phyloP scores from a whole-genome alignment of 2,329 filamentous ascomycete species.

The Exophiala mesophila region DNA sequence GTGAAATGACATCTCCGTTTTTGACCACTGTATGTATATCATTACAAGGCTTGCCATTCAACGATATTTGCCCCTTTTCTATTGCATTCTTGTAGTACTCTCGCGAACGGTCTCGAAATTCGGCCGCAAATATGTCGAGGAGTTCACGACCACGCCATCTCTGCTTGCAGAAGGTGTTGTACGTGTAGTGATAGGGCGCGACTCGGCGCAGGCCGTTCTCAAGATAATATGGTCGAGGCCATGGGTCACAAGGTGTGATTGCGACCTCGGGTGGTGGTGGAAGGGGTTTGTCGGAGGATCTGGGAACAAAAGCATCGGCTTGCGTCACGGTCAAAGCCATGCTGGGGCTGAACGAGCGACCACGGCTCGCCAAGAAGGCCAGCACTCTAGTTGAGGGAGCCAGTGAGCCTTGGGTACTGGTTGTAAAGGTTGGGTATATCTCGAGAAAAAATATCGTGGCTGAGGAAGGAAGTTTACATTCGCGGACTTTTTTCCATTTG shows the following conservation, averaged over 20 bases:
- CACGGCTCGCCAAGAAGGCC: slow-evolving; percentile 37
- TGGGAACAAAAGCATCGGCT: slow-evolving; percentile 6
- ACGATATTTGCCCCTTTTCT: slow-evolving; percentile 67
- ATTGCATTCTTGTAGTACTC: slow-evolving; percentile 85
- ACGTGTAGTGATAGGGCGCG: slow-evolving; percentile 83
- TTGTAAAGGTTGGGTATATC: no score
- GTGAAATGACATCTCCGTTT: slow-evolving; percentile 87
- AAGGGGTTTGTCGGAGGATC: slow-evolving; percentile 9
- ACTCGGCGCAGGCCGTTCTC: slow-evolving; percentile 80
- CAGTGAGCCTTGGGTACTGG: slow-evolving; percentile 14
- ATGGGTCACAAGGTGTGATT: slow-evolving; percentile 39
- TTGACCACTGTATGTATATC: slow-evolving; percentile 21
- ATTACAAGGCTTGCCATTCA: slow-evolving; percentile 67
- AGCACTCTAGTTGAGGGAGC: slow-evolving; percentile 35
- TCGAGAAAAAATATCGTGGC: no score
- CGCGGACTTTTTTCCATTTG: no score
- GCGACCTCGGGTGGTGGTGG: slow-evolving; percentile 20
- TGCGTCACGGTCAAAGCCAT: slow-evolving; percentile 32
- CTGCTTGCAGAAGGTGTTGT: slow-evolving; percentile 92
- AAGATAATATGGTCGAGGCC: slow-evolving; percentile 71
- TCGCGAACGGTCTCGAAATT: slow-evolving; percentile 81
- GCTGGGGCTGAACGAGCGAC: slow-evolving; percentile 31
- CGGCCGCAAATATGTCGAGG: slow-evolving; percentile 81
- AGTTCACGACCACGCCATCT: slow-evolving; percentile 80
- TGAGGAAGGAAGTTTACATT: no score